phyloP scores from a whole-genome alignment of 2,329 filamentous ascomycete genomes.

The Ceratocystis eucalypticola region DNA sequence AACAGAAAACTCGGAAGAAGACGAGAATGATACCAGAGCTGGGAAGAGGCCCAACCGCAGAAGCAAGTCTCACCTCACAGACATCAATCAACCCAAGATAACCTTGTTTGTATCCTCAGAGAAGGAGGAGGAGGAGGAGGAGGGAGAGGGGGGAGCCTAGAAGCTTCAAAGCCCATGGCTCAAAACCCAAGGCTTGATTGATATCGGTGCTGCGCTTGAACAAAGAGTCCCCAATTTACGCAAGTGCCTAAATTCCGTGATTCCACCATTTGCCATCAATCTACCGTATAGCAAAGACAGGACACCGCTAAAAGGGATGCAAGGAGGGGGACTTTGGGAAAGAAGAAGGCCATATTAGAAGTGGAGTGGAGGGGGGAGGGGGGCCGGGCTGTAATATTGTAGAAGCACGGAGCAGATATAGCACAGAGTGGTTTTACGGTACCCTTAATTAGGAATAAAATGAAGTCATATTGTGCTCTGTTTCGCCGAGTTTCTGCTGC shows the following conservation, averaged over 20 bases:
- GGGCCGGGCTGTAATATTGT: neutral
- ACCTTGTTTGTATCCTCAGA: neutral
- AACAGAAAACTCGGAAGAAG: neutral
- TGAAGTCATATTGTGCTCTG: neutral
- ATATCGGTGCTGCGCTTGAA: neutral
- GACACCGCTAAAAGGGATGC: neutral
- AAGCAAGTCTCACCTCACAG: neutral
- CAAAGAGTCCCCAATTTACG: neutral
- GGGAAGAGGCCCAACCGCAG: neutral
- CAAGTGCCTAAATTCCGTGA: neutral
- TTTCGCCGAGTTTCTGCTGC: neutral
- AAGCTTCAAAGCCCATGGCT: neutral
- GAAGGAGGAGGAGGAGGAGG: too few species aligned
- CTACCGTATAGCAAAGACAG: neutral
- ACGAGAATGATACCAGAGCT: neutral
- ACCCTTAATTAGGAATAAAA: neutral
- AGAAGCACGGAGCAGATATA: slow-evolving; percentile 1
- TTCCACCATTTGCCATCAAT: neutral
- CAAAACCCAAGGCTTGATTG: too few species aligned
- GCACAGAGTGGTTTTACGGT: neutral
- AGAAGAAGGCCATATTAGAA: neutral
- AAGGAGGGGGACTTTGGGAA: neutral
- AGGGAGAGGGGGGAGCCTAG: neutral
- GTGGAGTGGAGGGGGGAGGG: neutral
- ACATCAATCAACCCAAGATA: neutral